Evolutionary conservation across 2,329 filamentous ascomycete genomes (phyloP), one percentile per base, ranked within the genome.

Genomic region (Aurifilum marmelostoma): DNA sequence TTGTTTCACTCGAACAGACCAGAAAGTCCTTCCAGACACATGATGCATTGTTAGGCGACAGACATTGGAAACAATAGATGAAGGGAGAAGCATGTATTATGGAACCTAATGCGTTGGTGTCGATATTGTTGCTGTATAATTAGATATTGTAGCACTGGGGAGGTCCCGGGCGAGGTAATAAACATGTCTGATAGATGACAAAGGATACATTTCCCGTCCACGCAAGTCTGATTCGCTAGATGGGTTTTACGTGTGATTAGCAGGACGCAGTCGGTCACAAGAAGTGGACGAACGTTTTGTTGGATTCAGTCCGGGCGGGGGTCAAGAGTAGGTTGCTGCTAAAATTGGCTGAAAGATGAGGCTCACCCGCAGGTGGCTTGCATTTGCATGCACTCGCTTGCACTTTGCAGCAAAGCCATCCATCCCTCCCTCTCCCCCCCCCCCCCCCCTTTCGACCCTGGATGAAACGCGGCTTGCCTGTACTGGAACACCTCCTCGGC

Each of bases 291-390:
- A 21, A 29, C 52, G 24, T 18, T 29, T 29, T 29, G 12, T 21
- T 21, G 18, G 43, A 47, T n/a, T 7, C 43, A 47, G 8, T 9
- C 18, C 4, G n/a, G 43, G 43, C 6, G 16, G 41, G 6, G 7
- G 41, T 24, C 50, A 6, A 14, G 50, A 27, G 27, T 3, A 2
- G 52, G 24, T 27, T 29, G 52, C 12, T 56, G 24, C 52, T 56
- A 56, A 56, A 56, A 29, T 29, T 56, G 29, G 52, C 52, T 56
- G 24, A 56, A n/a, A 29, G 52, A 56, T 29, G 52, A 56, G 52
- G 52, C 52, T 56, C 52, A 56, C 52, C 52, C 24, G 52, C 52
- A 56, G 52, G 52, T 56, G 52, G 43, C 43, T 47, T 47, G 43
- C 43, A n/a, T n/a, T n/a, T 47, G 18, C 43, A 47, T 47, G 43